Conservation (phyloP, 257 asterid genomes). For the Solanum medicagineum region DNA sequence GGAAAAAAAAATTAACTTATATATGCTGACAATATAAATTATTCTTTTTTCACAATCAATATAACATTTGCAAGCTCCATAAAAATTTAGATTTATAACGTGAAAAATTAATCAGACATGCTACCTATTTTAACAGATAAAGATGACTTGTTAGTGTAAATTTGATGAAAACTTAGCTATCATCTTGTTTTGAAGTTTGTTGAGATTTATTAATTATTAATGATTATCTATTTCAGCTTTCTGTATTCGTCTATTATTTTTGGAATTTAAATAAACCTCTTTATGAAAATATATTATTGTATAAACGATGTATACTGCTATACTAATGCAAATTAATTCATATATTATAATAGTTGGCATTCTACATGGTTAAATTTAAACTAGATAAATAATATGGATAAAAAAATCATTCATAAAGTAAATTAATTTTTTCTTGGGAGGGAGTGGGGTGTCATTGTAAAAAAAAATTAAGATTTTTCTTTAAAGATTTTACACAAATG, state of each 20-base stretch:
- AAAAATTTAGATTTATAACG: not conserved
- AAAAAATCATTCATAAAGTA: too few relatives aligned
- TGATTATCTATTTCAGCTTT: not conserved
- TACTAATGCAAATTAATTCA: not conserved
- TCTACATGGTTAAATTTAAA: too few relatives aligned
- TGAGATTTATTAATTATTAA: not conserved
- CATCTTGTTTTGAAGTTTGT: not conserved
- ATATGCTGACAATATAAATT: not conserved
- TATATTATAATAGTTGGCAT: not conserved
- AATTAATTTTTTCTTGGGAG: too few relatives aligned
- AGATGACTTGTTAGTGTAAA: not conserved
- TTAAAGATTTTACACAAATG: too few relatives aligned
- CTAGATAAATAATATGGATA: too few relatives aligned
- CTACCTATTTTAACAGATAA: not conserved
- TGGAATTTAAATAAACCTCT: not conserved
- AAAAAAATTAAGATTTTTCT: too few relatives aligned
- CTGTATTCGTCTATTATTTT: not conserved
- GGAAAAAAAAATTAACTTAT: not conserved
- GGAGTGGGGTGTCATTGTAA: too few relatives aligned
- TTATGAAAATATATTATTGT: not conserved
- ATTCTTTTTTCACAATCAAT: not conserved
- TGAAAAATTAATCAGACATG: not conserved
- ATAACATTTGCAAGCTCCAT: not conserved
- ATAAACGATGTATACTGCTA: not conserved
- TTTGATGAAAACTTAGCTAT: not conserved